Evolutionary conservation across 257 asterid genomes (phyloP), one percentile per base, ranked within the genome.

Genomic region (Striga asiatica): DNA sequence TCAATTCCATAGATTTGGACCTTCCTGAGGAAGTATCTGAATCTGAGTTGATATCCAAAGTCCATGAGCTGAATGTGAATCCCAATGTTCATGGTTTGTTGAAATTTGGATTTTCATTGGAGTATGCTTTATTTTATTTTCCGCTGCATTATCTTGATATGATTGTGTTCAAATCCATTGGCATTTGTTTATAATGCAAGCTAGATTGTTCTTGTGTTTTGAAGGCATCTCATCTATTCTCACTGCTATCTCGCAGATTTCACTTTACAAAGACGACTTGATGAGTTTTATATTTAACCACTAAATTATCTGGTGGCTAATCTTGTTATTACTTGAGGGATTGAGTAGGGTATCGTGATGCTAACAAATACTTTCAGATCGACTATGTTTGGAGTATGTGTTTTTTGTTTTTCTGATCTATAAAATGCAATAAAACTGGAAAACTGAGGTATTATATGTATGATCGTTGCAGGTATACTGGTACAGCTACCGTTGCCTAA

Each of bases 401-500:
- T n/a, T n/a, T n/a, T n/a, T n/a, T n/a, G n/a, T 34, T 34, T 13
- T 34, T 34, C 13, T 34, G 12, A 1, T 34, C n/a, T 34, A 34
- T 34, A 34, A 22, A 21, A 42, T 52, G 6, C 13, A 43, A 6
- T 49, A 21, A 54, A 28, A 50, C 17, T 5, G 12, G 42, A 38
- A 45, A 17, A 19, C 5, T 20, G 32, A 56, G 1, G 41, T 10
- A 38, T 67, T 34, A 56, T 3, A 2, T 54, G 10, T 66, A 25
- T 59, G 62, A 11, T 61, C 63, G 62, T 54, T 74, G 60, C 74
- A 91, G 98, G 96, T 52, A 84, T 91, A 69, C 35, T 91, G 73
- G 93, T 91, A 43, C 98, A 91, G 67, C 96, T 91, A 60, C 98
- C 98, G 1, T 64, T 91, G 66, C 97, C 98, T 45, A 91, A 80